Conservation (phyloP, 495 filamentous ascomycete genomes). For the Umbilicaria muhlenbergii region DNA sequence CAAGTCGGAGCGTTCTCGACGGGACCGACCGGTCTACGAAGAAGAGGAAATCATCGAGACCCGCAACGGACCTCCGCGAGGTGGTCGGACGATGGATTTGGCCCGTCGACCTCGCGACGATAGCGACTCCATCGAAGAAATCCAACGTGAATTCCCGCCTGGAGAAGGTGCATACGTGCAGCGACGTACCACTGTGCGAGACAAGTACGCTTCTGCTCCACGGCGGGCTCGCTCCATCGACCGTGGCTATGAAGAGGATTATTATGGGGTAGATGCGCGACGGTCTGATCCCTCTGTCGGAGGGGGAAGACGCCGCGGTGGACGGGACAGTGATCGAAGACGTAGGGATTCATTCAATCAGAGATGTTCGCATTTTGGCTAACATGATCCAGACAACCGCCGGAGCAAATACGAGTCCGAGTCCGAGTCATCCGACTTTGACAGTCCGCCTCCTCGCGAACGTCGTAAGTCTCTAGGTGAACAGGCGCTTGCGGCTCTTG, state of each 20-base stretch:
- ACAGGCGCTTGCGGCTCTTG: slow-evolving; percentile 48
- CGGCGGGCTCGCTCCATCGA: slow-evolving; percentile 32
- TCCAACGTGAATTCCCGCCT: slow-evolving; percentile 51
- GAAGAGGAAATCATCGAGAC: slow-evolving; percentile 11
- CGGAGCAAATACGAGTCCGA: slow-evolving; percentile 22
- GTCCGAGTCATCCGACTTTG: slow-evolving; percentile 23
- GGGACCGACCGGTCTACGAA: slow-evolving; percentile 6
- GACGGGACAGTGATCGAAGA: slow-evolving; percentile 33
- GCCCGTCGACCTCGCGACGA: slow-evolving; percentile 35
- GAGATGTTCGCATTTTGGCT: not conserved
- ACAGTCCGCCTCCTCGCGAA: slow-evolving; percentile 25
- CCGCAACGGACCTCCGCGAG: slow-evolving; percentile 5
- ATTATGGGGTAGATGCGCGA: slow-evolving; percentile 22
- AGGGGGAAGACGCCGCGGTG: slow-evolving; percentile 33
- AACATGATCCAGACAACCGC: slow-evolving; percentile 19
- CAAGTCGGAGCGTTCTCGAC: slow-evolving; percentile 1
- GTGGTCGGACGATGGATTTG: slow-evolving; percentile 19
- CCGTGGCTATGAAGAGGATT: slow-evolving; percentile 30
- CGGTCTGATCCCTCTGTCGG: slow-evolving; percentile 31
- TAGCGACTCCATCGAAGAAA: slow-evolving; percentile 51
- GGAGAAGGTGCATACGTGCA: slow-evolving; percentile 30
- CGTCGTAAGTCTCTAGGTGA: slow-evolving; percentile 59
- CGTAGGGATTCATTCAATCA: slow-evolving; percentile 16
- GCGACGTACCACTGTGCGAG: not conserved
- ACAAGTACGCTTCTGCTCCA: slow-evolving; percentile 29